Base-by-base conservation (phyloP, 805 yeast species). In the Yueomyces sp. region DNA sequence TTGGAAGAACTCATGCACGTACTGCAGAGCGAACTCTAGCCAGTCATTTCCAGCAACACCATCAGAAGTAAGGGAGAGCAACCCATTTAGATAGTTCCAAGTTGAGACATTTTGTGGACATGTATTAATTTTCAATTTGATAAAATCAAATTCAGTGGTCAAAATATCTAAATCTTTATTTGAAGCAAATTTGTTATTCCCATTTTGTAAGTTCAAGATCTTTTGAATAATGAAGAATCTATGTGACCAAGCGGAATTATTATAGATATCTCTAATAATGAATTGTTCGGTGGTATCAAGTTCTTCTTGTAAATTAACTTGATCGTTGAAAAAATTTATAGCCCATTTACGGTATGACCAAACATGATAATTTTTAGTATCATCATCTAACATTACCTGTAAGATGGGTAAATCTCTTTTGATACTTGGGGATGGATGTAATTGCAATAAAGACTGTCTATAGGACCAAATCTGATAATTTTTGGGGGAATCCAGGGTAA, bases 391-490 rank as follows among this genome's bases (percentile, higher is more conserved):
- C 82, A 90, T 82, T 40, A 71, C 63, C 37, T 72, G 71, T 38
- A 83, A 66, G 27, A 86, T 69, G 2, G 84, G 81, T 42, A 69
- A 68, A 56, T 92, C 97, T 36, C 79, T 65, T 38, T 62, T 66
- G 30, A 59, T 49, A 12, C 39, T 37, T 7, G 62, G 59, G 1
- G 47, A 54, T 1, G 61, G 57, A 37, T 62, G 55, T 45, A 59
- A 44, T 38, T 69, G 69, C 44, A 82, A 63, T 6, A 90, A 57
- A 33, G 77, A 65, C 54, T 82, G 88, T 45, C 96, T 73, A 56
- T 90, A 88, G 53, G 88, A 85, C 96, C 97, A 92, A n/a, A 90
- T 81, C 61, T 92, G 98, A 63, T 92, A 92, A 66, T 88, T 90
- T 60, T 92, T 92, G 37, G 88, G 82, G 59, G 83, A 81, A 9